A percentile compares a stretch with the other conserved stretches of the same genome.
Evolutionary conservation across 2,329 filamentous ascomycete species (phyloP).

Genomic region (Colletotrichum aenigma): DNA sequence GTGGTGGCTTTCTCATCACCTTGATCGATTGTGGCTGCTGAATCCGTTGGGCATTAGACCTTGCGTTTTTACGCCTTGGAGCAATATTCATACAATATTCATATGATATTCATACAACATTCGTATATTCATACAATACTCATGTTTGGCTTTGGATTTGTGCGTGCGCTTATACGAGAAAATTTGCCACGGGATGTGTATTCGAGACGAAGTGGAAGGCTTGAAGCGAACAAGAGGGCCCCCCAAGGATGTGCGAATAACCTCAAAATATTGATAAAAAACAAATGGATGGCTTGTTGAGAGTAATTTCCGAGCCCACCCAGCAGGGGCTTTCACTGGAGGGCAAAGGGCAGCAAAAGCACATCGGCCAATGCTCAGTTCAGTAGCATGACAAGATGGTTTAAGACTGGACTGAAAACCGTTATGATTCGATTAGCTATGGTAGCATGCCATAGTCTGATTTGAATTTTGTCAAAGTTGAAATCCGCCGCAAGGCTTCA

Average conservation of each 20-base stretch:
- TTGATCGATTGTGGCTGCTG: neutral
- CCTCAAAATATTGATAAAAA: neutral
- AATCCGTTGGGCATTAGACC: neutral
- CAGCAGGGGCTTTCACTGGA: too few relatives aligned
- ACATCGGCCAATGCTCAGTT: too few relatives aligned
- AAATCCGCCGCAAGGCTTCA: neutral
- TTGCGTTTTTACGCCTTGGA: neutral
- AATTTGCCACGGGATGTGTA: neutral
- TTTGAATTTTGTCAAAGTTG: neutral
- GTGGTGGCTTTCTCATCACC: neutral
- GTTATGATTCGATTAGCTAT: rapidly evolving
- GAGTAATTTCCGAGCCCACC: too few relatives aligned
- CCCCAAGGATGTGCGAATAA: neutral
- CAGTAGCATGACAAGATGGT: too few relatives aligned
- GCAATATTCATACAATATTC: too few relatives aligned
- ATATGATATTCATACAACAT: neutral
- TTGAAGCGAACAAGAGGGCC: neutral
- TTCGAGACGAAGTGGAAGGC: neutral
- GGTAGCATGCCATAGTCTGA: neutral
- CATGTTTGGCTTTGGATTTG: neutral
- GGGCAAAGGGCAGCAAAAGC: too few relatives aligned
- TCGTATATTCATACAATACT: too few relatives aligned
- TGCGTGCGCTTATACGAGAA: neutral
- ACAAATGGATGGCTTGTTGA: neutral
- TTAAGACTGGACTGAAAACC: neutral